A percentile compares a stretch with the other conserved stretches of the same genome.
Conservation (phyloP, 192 early-diverging fungal species). For the Allomyces macrogynus region DNA sequence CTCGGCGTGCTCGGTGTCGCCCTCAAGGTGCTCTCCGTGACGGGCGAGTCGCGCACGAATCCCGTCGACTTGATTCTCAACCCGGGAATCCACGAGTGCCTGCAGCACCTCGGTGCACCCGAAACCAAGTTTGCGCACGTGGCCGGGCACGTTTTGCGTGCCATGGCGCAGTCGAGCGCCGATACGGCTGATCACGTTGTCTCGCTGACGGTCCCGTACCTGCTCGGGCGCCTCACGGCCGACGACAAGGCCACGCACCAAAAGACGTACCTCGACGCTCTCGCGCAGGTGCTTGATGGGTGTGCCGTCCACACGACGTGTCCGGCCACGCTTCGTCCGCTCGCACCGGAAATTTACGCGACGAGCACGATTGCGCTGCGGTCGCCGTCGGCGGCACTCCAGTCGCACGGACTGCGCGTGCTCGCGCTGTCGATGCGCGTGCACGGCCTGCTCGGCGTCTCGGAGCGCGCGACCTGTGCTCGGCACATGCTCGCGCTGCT, state of each 20-base stretch:
- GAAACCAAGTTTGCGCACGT: background rate
- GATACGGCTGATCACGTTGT: background rate
- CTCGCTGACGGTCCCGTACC: background rate
- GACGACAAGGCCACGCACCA: background rate
- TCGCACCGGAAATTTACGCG: no score
- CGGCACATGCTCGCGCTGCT: no score
- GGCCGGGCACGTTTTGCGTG: background rate
- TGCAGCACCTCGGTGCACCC: background rate
- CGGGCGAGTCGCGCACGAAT: background rate
- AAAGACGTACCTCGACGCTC: background rate
- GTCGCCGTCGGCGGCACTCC: no score
- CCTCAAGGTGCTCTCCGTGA: background rate
- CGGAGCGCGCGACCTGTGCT: no score
- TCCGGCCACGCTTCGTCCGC: no score
- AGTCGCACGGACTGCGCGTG: no score
- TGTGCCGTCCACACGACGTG: no score
- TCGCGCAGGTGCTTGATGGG: background rate
- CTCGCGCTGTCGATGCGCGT: no score
- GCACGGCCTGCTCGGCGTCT: no score
- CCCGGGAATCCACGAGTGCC: background rate
- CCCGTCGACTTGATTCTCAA: background rate
- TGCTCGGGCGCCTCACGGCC: background rate
- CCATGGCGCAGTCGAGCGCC: background rate
- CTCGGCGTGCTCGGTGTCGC: constrained; percentile 46
- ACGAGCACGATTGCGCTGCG: no score